Conservation (phyloP, 2,329 filamentous ascomycete species). For the Aschersonia sp. region DNA sequence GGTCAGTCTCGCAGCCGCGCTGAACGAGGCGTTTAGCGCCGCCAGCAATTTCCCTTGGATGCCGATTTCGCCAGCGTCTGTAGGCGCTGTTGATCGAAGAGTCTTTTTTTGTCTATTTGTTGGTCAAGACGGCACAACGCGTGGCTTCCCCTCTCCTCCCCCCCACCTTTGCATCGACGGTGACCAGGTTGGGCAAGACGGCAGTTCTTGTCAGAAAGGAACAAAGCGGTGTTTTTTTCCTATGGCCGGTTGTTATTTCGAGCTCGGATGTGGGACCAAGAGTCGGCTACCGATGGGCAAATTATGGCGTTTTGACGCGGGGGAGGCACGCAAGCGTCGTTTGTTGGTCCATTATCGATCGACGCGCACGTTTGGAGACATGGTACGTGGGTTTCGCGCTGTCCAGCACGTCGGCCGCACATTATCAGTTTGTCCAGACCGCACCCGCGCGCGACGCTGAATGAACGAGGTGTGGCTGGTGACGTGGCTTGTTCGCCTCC, state of each 20-base stretch:
- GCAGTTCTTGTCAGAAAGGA: no score
- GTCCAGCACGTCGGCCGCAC: neutral
- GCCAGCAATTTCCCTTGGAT: neutral
- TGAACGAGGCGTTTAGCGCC: neutral
- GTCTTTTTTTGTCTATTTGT: neutral
- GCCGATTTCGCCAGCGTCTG: neutral
- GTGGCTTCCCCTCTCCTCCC: no score
- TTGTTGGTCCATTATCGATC: no score
- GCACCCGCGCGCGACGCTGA: neutral
- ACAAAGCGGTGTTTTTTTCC: no score
- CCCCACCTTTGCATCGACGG: no score
- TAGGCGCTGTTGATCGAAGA: neutral
- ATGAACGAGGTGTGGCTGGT: conserved; percentile 6
- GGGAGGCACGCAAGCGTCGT: neutral
- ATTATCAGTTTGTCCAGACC: conserved; percentile 3
- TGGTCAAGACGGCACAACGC: no score
- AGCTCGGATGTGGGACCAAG: neutral
- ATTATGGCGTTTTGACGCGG: neutral
- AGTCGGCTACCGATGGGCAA: neutral
- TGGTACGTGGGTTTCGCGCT: neutral
- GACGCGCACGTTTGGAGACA: neutral
- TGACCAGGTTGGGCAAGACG: no score
- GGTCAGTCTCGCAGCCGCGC: neutral
- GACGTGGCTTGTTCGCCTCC: conserved; percentile 8
- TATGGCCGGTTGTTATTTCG: neutral